Percentiles rank a stretch among this genome's conserved stretches.
Conservation (phyloP, 2,329 filamentous ascomycete genomes). For the Dactylellina drechsleri region DNA sequence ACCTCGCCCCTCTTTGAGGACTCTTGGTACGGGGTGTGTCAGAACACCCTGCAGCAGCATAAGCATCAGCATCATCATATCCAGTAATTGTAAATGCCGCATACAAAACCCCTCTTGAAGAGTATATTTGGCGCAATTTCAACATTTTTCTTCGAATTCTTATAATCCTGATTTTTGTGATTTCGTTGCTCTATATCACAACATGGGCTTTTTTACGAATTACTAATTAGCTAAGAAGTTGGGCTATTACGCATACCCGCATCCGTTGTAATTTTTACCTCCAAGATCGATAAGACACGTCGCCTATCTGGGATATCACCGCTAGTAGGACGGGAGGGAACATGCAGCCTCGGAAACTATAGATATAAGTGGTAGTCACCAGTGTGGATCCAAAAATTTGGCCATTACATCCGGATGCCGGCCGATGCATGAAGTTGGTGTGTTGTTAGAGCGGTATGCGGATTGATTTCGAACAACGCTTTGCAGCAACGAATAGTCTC, state of each 20-base stretch:
- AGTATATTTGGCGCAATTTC: background rate
- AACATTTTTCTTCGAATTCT: background rate
- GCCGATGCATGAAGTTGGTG: slow-evolving; percentile 1
- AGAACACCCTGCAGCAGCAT: slow-evolving; percentile 48
- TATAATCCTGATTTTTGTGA: slow-evolving; percentile 23
- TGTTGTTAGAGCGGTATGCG: background rate
- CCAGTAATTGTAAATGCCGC: slow-evolving; percentile 48
- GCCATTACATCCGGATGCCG: background rate
- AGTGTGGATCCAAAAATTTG: background rate
- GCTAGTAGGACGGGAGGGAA: slow-evolving; percentile 20
- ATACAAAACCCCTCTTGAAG: slow-evolving; percentile 29
- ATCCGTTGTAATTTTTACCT: background rate
- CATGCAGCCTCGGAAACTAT: slow-evolving; percentile 7
- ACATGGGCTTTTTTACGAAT: slow-evolving; percentile 8
- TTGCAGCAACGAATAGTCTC: too few species aligned
- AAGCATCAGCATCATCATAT: slow-evolving; percentile 20
- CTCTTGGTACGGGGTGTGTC: slow-evolving; percentile 26
- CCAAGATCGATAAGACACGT: slow-evolving; percentile 53
- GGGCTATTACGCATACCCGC: slow-evolving; percentile 1
- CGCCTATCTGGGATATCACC: slow-evolving; percentile 42
- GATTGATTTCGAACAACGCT: too few species aligned
- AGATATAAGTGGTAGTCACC: background rate
- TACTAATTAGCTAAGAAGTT: too few species aligned
- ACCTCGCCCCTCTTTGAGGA: slow-evolving; percentile 16
- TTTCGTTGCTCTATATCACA: slow-evolving; percentile 29